Conservation (phyloP, 345 rosid genomes). For the Eucalyptus cladocalyx region DNA sequence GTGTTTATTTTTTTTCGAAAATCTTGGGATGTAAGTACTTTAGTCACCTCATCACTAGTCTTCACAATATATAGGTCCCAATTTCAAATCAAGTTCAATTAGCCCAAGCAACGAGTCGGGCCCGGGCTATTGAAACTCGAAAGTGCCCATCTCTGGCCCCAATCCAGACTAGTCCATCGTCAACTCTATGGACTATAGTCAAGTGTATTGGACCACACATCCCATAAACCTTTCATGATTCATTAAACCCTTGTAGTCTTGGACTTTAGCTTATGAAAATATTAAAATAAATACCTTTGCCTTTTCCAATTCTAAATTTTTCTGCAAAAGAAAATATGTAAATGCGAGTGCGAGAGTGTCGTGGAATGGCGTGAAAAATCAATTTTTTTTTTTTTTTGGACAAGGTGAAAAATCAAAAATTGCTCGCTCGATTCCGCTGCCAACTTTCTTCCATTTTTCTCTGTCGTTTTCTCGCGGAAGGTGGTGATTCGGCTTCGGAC, state of each 20-base stretch:
- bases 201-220: not conserved
- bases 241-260: not conserved
- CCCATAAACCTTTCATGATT: not conserved
- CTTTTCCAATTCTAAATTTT: not conserved
- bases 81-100: too few species aligned
- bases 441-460: not conserved
- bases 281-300: not conserved
- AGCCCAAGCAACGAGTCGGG: too few species aligned
- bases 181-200: not conserved
- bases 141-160: not conserved
- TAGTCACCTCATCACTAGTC: not conserved
- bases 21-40: too few species aligned
- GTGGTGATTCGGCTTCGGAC: not conserved
- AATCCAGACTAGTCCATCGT: not conserved
- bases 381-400: too few species aligned
- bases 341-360: not conserved
- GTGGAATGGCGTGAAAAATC: not conserved
- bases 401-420: not conserved
- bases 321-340: not conserved
- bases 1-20: too few species aligned
- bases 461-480: not conserved
- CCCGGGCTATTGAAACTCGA: not conserved
- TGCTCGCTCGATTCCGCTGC: not conserved
- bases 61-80: rapidly evolving
- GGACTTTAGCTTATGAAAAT: not conserved